Evolutionary conservation across 345 rosid species (phyloP).

Genomic region (Brassica napus): Da-Ae NC_063441.1:17672501-17673000

Average conservation of each 20-base stretch:
- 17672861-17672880: background rate
- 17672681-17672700: conserved; percentile 23
- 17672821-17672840: background rate
- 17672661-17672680: conserved; percentile 29
- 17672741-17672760: background rate
- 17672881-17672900: background rate
- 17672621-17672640: conserved; percentile 21
- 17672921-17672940: background rate
- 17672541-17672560: background rate
- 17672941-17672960: background rate
- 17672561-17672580: background rate
- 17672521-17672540: background rate
- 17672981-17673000: background rate
- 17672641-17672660: conserved; percentile 23
- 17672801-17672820: background rate
- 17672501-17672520: background rate
- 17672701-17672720: background rate
- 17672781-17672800: background rate
- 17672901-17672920: background rate
- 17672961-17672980: background rate
- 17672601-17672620: conserved; percentile 24
- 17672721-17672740: background rate
- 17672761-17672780: background rate
- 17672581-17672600: conserved; percentile 13
- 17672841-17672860: conserved; percentile 12